Evolutionary conservation across 1,139 yeast species (phyloP), one percentile per base, ranked within the genome.

Genomic region (Blastobotrys serpentis): DNA sequence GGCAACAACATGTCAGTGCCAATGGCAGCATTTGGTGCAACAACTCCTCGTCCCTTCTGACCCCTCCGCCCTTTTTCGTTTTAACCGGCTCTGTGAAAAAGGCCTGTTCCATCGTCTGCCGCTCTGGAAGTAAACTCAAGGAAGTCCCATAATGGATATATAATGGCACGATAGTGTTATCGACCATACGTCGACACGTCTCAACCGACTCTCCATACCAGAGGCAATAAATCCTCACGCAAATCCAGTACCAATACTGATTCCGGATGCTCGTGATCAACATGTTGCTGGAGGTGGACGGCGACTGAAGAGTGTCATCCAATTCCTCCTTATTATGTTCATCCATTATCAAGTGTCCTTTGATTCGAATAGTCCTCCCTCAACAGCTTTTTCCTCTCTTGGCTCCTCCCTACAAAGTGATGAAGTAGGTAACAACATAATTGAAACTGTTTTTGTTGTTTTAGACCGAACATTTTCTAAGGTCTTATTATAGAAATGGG

Each of bases 21-120:
- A 52, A 26, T 2, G 58, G 59, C 34, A 55, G 44, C 46, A 55
- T 46, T 29, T 52, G 50, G 16, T 54, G 55, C 38, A 51, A 44
- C 40, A 55, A 40, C 22, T 23, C 47, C 36, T 46, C 36, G 32
- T 19, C 19, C 22, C 39, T 39, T 25, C 36, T 19, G 22, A 16
- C 25, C 10, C 38, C 34, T 11, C 42, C 42, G 34, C 14, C 29
- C 22, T 14, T 47, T 47, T 19, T 37, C 17, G 14, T 39, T 17
- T 29, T 29, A 4, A 29, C 32, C 7, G 32, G 32, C 32, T 29
- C 11, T 6, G 21, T 6, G 18, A 33, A 33, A 41, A 49, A 47
- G 23, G 44, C 45, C 36, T 44, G 43, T 18, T 30, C 42, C 18
- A 52, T 22, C n/a, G 47, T 50, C 22, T 43, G 40, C 19, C 38